Evolutionary conservation across 805 yeast genomes (phyloP).

Genomic region (Cyberlindnera mycetangii): DNA sequence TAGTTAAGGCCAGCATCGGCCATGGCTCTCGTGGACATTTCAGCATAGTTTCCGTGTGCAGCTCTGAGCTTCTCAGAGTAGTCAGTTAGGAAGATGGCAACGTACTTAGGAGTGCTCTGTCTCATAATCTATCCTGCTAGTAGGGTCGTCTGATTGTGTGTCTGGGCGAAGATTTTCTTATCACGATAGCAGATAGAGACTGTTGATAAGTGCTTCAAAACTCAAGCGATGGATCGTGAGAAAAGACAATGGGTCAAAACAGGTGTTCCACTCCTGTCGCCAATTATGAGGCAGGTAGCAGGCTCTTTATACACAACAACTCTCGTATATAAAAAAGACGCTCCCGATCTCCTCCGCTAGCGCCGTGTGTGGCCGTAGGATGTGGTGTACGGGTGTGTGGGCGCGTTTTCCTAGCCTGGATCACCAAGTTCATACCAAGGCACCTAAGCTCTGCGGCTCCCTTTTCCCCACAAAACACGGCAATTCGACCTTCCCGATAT

Average conservation of each 20-base stretch:
- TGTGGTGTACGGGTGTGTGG: background rate
- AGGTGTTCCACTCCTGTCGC: too few relatives aligned
- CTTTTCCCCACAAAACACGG: background rate
- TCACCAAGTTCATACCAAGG: background rate
- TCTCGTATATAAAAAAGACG: background rate
- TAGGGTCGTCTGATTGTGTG: background rate
- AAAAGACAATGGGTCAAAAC: background rate
- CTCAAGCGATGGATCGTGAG: background rate
- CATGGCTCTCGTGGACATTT: constrained; percentile 38
- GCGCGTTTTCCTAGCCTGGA: background rate
- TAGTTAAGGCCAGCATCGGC: constrained; percentile 19
- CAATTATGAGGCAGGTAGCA: too few relatives aligned
- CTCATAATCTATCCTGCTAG: too few relatives aligned
- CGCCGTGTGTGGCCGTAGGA: background rate
- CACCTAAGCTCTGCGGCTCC: too few relatives aligned
- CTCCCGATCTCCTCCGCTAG: background rate
- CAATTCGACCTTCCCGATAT: too few relatives aligned
- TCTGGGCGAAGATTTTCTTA: background rate
- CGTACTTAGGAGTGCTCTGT: constrained; percentile 9
- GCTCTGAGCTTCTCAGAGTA: constrained; percentile 12
- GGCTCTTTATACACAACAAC: background rate
- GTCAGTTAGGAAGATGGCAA: constrained; percentile 26
- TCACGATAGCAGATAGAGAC: background rate
- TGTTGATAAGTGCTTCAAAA: background rate
- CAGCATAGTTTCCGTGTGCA: constrained; percentile 51